Conservation (phyloP, 768 basidiomycete genomes). For the Phanerodontia chrysosporium region DNA sequence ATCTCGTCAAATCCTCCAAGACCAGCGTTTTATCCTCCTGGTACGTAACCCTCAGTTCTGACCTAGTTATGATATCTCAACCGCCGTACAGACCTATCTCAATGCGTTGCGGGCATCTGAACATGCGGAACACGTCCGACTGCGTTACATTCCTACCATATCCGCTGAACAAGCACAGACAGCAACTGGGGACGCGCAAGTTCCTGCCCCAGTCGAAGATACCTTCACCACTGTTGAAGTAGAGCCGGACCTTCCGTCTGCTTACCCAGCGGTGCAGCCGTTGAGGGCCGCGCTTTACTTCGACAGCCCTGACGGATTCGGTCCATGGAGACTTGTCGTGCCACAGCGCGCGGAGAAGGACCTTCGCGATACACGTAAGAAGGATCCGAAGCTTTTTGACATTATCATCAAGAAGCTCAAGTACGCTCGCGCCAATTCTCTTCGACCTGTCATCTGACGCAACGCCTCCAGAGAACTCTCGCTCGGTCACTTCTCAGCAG, state of each 20-base stretch:
- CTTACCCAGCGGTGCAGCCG: conserved; percentile 26
- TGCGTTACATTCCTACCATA: too few species aligned
- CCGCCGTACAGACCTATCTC: conserved; percentile 5
- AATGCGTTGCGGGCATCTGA: conserved; percentile 1
- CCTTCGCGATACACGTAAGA: conserved; percentile 42
- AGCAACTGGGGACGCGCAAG: too few species aligned
- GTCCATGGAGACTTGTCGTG: conserved; percentile 61
- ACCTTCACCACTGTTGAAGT: background rate
- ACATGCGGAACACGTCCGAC: background rate
- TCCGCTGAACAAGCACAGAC: too few species aligned
- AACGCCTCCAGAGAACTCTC: conserved; percentile 53
- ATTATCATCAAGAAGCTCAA: conserved; percentile 67
- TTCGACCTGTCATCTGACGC: background rate
- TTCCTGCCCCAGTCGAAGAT: background rate
- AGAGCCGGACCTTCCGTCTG: background rate
- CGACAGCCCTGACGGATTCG: conserved; percentile 54
- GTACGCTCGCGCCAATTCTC: conserved; percentile 18
- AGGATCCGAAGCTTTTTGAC: conserved; percentile 41
- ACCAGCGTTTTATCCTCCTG: conserved; percentile 20
- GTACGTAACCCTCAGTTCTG: background rate
- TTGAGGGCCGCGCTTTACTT: conserved; percentile 59
- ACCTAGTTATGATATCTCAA: background rate
- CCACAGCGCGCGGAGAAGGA: conserved; percentile 44
- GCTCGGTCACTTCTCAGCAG: conserved; percentile 60
- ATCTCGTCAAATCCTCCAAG: conserved; percentile 14